Evolutionary conservation across 106 monocot genomes (phyloP).

Genomic region (Platanthera guangdongensis): DNA sequence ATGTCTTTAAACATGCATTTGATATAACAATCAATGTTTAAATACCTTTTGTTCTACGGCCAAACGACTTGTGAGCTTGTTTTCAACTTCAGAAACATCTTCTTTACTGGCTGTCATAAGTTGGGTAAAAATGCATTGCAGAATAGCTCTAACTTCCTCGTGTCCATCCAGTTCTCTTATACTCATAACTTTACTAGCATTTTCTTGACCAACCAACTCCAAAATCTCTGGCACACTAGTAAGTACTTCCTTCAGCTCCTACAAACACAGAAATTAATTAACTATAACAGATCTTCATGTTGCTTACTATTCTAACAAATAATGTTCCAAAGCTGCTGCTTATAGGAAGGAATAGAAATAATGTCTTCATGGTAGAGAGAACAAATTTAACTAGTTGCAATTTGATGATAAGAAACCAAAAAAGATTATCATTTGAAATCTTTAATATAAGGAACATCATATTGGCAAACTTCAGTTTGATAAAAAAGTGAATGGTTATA

Average conservation of each 20-base stretch:
- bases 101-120: conserved; percentile 71
- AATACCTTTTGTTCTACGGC: conserved; percentile 54
- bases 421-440: background rate
- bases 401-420: background rate
- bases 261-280: conserved; percentile 6
- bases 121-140: conserved; percentile 59
- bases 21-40: background rate
- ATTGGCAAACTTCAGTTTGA: background rate
- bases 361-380: background rate
- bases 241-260: conserved; percentile 80
- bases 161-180: conserved; percentile 22
- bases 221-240: conserved; percentile 63
- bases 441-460: background rate
- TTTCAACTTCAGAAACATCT: conserved; percentile 34
- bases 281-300: background rate
- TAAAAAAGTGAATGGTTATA: background rate
- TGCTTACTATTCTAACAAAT: background rate
- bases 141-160: conserved; percentile 24
- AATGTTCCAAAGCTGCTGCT: background rate
- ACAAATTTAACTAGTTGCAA: background rate
- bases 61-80: conserved; percentile 52
- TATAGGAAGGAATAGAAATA: background rate
- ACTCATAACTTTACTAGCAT: conserved; percentile 22
- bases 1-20: background rate
- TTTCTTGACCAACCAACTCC: conserved; percentile 49